These are phyloP conservation scores for Colletotrichum sp. DNA, from an alignment of 2,329 filamentous ascomycete species.

Conservation along the genomic window DNA sequence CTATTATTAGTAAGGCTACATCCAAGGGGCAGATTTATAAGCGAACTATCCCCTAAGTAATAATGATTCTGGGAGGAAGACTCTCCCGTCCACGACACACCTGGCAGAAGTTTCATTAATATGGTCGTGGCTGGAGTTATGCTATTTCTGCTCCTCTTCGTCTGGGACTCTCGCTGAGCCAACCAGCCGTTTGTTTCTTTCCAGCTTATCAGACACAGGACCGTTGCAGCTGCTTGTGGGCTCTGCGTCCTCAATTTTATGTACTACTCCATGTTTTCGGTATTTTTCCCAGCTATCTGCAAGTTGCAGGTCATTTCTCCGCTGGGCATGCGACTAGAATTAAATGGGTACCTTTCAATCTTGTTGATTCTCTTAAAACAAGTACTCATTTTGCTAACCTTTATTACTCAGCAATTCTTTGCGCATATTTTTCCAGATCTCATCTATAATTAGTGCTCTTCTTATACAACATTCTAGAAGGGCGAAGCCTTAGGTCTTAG, in stretches of 20 bases:
- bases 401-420: not conserved
- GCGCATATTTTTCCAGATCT: not conserved
- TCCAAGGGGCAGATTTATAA: too few species aligned
- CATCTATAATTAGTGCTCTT: not conserved
- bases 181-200: not conserved
- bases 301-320: not conserved
- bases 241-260: not conserved
- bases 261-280: not conserved
- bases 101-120: too few species aligned
- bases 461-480: not conserved
- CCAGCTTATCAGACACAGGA: not conserved
- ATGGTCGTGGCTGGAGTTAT: too few species aligned
- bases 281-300: not conserved
- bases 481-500: not conserved
- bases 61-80: too few species aligned
- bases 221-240: not conserved
- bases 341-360: not conserved
- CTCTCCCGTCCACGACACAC: too few species aligned
- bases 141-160: too few species aligned
- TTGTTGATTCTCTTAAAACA: not conserved
- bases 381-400: not conserved
- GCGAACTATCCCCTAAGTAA: too few species aligned
- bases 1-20: too few species aligned
- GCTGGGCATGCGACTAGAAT: not conserved
- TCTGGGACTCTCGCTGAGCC: too few species aligned